A percentile compares a stretch with the other conserved stretches of the same genome.
phyloP scores from a whole-genome alignment of 2,329 filamentous ascomycete species.

The Westerdykella ornata region DNA sequence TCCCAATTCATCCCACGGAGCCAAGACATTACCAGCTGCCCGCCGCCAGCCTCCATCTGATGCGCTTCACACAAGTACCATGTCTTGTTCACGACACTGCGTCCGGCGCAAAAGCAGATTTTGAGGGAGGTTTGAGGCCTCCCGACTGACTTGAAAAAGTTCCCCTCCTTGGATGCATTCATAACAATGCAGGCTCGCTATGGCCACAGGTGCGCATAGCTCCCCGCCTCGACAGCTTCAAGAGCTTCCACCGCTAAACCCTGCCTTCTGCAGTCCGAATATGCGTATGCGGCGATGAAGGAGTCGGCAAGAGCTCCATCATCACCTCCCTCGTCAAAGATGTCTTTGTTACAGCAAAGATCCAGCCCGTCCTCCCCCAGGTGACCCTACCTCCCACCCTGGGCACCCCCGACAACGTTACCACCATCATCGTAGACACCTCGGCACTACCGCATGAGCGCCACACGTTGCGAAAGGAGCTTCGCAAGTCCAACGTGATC shows the following conservation, averaged over 20 bases:
- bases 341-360: conserved; percentile 91
- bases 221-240: background rate
- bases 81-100: too few species aligned
- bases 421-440: conserved; percentile 95
- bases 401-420: conserved; percentile 91
- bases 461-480: conserved; percentile 82
- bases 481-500: conserved; percentile 95
- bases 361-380: conserved; percentile 86
- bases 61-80: too few species aligned
- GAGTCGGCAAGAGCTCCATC: conserved; percentile 49
- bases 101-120: too few species aligned
- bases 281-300: conserved; percentile 93
- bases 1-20: background rate
- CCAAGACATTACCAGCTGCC: background rate
- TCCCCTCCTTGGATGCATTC: background rate
- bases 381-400: conserved; percentile 92
- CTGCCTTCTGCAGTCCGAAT: conserved; percentile 60
- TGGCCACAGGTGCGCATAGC: conserved; percentile 18
- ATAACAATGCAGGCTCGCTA: conserved; percentile 12
- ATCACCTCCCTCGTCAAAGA: conserved; percentile 96
- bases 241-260: conserved; percentile 1
- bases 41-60: too few species aligned
- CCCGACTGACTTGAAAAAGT: too few species aligned
- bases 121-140: too few species aligned
- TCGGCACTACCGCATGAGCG: conserved; percentile 92